Base-by-base conservation (phyloP, 2,329 filamentous ascomycete species). In the Beauveria bassiana region DNA sequence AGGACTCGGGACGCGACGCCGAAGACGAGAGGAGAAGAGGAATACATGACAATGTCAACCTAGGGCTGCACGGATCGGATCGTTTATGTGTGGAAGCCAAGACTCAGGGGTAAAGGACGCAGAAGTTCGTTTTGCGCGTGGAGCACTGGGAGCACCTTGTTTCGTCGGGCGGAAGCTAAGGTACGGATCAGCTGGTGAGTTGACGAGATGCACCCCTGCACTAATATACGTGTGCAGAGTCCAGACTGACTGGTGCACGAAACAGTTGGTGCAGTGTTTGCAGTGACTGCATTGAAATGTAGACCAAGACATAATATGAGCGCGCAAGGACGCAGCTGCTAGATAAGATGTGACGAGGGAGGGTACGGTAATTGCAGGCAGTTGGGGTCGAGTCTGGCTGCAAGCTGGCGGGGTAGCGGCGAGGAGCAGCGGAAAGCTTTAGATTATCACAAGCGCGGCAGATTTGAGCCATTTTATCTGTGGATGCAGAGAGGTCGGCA, bases 391-490 rank as follows among this genome's bases (percentile, higher is more conserved):
- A 43, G 53, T 55, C 24, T 45, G 24, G 53, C 53, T 55, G 53
- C 53, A 55, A 45, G 53, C 6, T 40, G 54, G 54, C 54, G 54
- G 54, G 43, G 54, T 24, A 54, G 16, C 18, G 18, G 26, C 26
- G 16, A 26, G 26, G 18, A 3, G 51, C 51, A 54, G 51, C 50
- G n/a, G 7, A 43, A 20, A 42, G 22, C 3, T 54, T 38, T 24
- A 55, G 18, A 31, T 31, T 43, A 12, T 24, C 26, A 28, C 26
- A 28, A 55, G 52, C 40, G 53, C 53, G 52, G 45, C 55, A 58
- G 20, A 46, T 52, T 43, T 55, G 53, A 55, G 53, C 53, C 53
- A 55, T 55, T 55, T 55, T 45, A 43, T 43, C 53, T 31, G 20
- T 24, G 9, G 53, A 14, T 20, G 22, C 38, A 55, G 38, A 43